Conservation (phyloP, 108 stramenopile species). For the Hondaea fermentalgiana region DNA sequence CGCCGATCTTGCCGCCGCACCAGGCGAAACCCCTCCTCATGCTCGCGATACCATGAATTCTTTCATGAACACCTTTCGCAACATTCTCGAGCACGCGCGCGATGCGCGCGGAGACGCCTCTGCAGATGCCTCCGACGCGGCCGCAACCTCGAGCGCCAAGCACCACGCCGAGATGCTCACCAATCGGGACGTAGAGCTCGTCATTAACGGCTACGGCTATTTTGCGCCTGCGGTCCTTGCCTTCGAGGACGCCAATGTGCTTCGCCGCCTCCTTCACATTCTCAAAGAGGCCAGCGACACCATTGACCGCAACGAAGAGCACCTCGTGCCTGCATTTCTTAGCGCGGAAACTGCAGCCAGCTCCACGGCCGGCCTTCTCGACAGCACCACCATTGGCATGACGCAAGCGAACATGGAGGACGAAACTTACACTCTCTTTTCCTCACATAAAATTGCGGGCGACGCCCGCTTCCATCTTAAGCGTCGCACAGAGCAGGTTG, state of each 20-base stretch:
- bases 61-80: not conserved
- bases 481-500: not conserved
- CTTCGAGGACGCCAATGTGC: not conserved
- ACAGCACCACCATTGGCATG: not conserved
- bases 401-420: too few relatives aligned
- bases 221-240: not conserved
- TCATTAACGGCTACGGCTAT: not conserved
- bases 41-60: not conserved
- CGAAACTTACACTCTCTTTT: too few relatives aligned
- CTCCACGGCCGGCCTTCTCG: not conserved
- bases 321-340: not conserved
- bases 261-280: not conserved
- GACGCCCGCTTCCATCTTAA: not conserved
- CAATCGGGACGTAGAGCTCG: not conserved
- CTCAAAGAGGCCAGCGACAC: conserved; percentile 18
- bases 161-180: not conserved
- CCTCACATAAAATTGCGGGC: not conserved
- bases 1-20: not conserved
- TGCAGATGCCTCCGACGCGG: too few relatives aligned
- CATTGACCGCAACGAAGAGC: conserved; percentile 14
- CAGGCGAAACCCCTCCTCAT: not conserved
- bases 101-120: not conserved
- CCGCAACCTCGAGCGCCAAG: too few relatives aligned
- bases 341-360: not conserved
- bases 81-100: not conserved